phyloP scores from a whole-genome alignment of 495 filamentous ascomycete genomes.

The Bathelium albidoporum region DNA sequence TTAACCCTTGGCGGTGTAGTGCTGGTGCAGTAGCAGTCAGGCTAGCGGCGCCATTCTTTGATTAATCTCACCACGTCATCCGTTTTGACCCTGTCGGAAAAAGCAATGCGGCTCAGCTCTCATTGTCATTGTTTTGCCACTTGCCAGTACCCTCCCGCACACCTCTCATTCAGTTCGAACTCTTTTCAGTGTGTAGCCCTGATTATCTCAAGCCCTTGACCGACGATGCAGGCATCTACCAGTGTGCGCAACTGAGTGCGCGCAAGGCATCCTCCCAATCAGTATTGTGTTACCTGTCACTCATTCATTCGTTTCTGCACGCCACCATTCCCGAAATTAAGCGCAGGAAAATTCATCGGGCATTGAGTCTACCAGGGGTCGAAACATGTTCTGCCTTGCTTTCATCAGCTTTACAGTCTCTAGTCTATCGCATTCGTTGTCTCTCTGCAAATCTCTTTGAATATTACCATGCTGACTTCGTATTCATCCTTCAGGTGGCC shows the following conservation, averaged over 20 bases:
- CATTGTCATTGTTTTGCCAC: neutral
- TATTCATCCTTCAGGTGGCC: conserved; percentile 49
- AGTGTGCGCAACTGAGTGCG: too few species aligned
- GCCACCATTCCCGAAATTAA: too few species aligned
- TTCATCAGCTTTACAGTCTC: neutral
- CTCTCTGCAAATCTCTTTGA: neutral
- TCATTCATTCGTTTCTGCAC: too few species aligned
- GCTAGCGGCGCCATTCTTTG: neutral
- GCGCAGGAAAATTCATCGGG: too few species aligned
- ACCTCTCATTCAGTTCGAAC: neutral
- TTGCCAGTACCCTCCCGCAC: neutral
- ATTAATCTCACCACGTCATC: conserved; percentile 2
- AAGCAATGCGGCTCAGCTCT: conserved; percentile 3
- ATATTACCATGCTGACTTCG: conserved; percentile 5
- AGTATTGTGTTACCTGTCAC: too few species aligned
- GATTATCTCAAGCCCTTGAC: too few species aligned
- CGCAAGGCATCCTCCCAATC: too few species aligned
- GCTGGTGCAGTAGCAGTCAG: neutral
- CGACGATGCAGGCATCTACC: too few species aligned
- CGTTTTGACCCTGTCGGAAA: neutral
- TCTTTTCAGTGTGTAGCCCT: neutral
- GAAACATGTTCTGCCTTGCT: too few species aligned
- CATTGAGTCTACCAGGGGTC: too few species aligned
- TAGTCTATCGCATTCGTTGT: neutral
- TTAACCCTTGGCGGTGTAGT: neutral